A percentile compares a stretch with the other conserved stretches of the same genome.
Evolutionary conservation across 805 yeast genomes (phyloP).

Genomic region (Pichia insulana): DNA sequence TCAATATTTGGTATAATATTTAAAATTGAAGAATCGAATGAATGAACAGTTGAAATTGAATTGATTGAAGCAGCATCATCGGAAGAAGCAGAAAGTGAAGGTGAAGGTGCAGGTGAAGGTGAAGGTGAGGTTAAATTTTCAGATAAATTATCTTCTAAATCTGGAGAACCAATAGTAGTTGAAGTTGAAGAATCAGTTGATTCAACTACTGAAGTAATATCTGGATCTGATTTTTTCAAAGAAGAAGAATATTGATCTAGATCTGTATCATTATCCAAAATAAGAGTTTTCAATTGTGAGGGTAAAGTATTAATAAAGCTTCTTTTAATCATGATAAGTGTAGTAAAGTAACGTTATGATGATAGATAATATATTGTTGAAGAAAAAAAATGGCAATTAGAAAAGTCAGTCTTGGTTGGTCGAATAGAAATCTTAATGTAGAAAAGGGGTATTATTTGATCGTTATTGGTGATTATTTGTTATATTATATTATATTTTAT

Average conservation of each 20-base stretch:
- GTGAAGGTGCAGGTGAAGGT: too few species aligned
- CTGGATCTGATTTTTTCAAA: too few species aligned
- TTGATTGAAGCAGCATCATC: background rate
- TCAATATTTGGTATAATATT: background rate
- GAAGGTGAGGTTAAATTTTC: too few species aligned
- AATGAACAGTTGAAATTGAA: slow-evolving; percentile 1
- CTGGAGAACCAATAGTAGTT: background rate
- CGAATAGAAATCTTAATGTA: too few species aligned
- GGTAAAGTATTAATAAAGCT: slow-evolving; percentile 16
- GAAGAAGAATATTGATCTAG: too few species aligned
- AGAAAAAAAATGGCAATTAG: background rate
- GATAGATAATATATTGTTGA: background rate
- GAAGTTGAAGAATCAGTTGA: background rate
- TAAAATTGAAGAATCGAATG: slow-evolving; percentile 6
- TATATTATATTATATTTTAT: too few species aligned
- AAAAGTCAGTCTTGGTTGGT: too few species aligned
- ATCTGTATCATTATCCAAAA: slow-evolving; percentile 4
- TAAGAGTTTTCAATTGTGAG: slow-evolving; percentile 10
- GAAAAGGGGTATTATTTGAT: too few species aligned
- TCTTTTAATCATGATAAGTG: slow-evolving; percentile 14
- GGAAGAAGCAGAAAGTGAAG: background rate
- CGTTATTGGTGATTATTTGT: too few species aligned
- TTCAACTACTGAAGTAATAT: background rate
- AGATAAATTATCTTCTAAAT: background rate
- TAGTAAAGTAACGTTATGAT: background rate